These are phyloP conservation scores for Monosporascus ibericus DNA, from an alignment of 2,329 filamentous ascomycete species.

Conservation along the genomic window DNA sequence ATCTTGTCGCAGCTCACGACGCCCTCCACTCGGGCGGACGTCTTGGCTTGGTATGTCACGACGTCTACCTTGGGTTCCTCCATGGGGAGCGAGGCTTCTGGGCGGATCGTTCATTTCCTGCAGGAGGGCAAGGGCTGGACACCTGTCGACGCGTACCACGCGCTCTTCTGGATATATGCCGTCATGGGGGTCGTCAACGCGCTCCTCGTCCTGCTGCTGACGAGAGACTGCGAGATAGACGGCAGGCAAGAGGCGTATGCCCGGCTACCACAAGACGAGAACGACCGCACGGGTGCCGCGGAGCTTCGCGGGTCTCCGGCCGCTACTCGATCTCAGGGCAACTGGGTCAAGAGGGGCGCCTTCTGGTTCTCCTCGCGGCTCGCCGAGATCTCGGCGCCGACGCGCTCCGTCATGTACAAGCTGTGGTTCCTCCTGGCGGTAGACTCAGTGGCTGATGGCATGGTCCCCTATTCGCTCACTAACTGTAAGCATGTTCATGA, in stretches of 20 bases:
- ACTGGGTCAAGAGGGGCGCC: slow-evolving; percentile 9
- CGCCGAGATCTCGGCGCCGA: slow-evolving; percentile 50
- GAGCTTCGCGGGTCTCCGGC: slow-evolving; percentile 4
- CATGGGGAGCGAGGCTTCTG: slow-evolving; percentile 45
- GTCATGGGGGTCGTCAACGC: slow-evolving; percentile 49
- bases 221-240: slow-evolving; percentile 43
- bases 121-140: slow-evolving; percentile 39
- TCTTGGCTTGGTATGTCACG: slow-evolving; percentile 62
- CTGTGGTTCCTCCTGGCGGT: slow-evolving; percentile 60
- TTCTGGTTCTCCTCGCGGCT: slow-evolving; percentile 31
- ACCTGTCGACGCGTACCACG: slow-evolving; percentile 47
- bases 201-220: slow-evolving; percentile 38
- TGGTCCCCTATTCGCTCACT: slow-evolving; percentile 53
- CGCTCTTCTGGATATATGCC: slow-evolving; percentile 52
- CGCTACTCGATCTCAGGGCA: neutral
- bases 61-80: slow-evolving; percentile 49
- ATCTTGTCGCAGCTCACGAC: slow-evolving; percentile 55
- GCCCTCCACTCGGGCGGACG: slow-evolving; percentile 49
- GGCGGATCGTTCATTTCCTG: slow-evolving; percentile 44
- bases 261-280: slow-evolving; percentile 14
- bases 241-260: slow-evolving; percentile 16
- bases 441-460: slow-evolving; percentile 60
- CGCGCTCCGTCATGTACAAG: slow-evolving; percentile 54
- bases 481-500: slow-evolving; percentile 27
- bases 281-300: neutral